phyloP scores from a whole-genome alignment of 208 protist species.

The Balamuthia mandrillaris region DNA sequence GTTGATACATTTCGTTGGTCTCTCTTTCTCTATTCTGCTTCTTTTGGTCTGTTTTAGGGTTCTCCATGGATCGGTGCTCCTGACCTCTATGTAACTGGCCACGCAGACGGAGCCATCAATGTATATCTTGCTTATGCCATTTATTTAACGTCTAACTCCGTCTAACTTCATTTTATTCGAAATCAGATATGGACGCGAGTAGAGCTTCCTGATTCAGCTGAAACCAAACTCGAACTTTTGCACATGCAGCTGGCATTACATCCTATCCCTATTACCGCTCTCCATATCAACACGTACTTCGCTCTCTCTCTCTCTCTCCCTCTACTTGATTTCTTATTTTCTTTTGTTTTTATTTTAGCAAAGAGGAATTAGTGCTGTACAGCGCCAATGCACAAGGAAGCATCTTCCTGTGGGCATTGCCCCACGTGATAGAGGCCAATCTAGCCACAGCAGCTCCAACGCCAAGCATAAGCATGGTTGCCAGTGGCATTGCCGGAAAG shows the following conservation, averaged over 20 bases:
- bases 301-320: neutral
- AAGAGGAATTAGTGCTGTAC: slow-evolving; percentile 4
- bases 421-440: slow-evolving; percentile 8
- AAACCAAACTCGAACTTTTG: too few relatives aligned
- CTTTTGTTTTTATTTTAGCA: neutral
- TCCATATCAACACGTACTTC: slow-evolving; percentile 2
- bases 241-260: too few relatives aligned
- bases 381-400: slow-evolving; percentile 2
- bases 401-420: neutral
- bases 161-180: neutral
- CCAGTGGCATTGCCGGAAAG: too few relatives aligned
- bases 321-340: neutral
- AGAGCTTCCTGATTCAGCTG: too few relatives aligned
- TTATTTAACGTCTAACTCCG: neutral
- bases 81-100: slow-evolving; percentile 27
- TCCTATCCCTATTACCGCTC: neutral
- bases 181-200: too few relatives aligned
- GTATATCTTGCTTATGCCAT: neutral
- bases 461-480: too few relatives aligned
- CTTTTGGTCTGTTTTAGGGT: too few relatives aligned
- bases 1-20: too few relatives aligned
- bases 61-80: too few relatives aligned
- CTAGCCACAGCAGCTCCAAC: too few relatives aligned
- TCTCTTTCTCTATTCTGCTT: too few relatives aligned
- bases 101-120: slow-evolving; percentile 8